Conservation (phyloP, 371 early-diverging fungal species). For the Nematocida homosporus region DNA sequence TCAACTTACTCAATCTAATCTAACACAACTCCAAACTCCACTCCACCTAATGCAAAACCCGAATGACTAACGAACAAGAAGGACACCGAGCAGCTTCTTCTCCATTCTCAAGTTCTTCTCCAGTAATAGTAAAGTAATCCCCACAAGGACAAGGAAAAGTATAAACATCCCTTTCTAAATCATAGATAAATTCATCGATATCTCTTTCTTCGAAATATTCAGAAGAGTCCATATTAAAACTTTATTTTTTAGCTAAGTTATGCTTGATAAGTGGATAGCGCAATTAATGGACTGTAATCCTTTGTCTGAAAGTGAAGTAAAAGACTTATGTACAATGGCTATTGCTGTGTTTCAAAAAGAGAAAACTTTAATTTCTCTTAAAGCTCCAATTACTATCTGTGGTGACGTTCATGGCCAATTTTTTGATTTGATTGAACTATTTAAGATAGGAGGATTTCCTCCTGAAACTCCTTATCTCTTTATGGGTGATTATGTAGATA, state of each 20-base stretch:
- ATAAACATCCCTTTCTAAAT: conserved; percentile 76
- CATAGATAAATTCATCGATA: conserved; percentile 89
- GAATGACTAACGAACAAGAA: conserved; percentile 83
- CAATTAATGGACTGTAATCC: conserved; percentile 71
- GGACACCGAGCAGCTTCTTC: conserved; percentile 89
- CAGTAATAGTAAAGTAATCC: conserved; percentile 82
- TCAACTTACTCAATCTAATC: too few species aligned
- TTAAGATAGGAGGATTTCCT: conserved; percentile 51
- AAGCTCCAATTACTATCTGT: conserved; percentile 69
- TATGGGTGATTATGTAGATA: conserved; percentile 95
- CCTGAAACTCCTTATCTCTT: conserved; percentile 70
- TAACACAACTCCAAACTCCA: too few species aligned
- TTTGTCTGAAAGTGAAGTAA: conserved; percentile 76
- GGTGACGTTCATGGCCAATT: conserved; percentile 98
- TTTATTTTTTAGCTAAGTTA: conserved; percentile 25
- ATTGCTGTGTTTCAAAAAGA: conserved; percentile 78
- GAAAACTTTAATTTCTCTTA: conserved; percentile 73
- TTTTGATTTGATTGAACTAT: conserved; percentile 69
- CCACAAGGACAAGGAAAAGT: conserved; percentile 99
- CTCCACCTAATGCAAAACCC: conserved; percentile 57
- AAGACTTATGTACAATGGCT: conserved; percentile 78
- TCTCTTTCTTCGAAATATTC: conserved; percentile 72
- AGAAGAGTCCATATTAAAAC: background rate
- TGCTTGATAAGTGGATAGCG: conserved; percentile 68
- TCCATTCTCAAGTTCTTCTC: conserved; percentile 80